A percentile compares a stretch with the other conserved stretches of the same genome.
Evolutionary conservation across 352 stramenopile genomes (phyloP).

Genomic region (Globisporangium cystogenes): DNA sequence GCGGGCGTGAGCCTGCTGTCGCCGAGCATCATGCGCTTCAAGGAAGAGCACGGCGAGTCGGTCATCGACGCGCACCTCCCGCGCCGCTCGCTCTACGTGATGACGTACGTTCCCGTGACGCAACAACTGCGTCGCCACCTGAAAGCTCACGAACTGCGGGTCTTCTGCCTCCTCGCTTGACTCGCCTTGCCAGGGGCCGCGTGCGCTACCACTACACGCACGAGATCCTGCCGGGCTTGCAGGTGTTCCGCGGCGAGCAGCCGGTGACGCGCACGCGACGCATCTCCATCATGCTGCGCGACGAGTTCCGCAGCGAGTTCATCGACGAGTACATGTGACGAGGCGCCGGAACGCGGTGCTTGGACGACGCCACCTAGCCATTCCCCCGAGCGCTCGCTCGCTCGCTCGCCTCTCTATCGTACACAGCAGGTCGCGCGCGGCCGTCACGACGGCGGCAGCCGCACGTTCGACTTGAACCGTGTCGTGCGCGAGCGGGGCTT

Average conservation of each 20-base stretch:
- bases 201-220: slow-evolving; percentile 86
- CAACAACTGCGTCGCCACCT: too few species aligned
- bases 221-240: slow-evolving; percentile 66
- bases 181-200: slow-evolving; percentile 40
- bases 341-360: too few species aligned
- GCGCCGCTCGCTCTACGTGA: slow-evolving; percentile 83
- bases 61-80: slow-evolving; percentile 60
- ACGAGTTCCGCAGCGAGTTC: slow-evolving; percentile 32
- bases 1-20: slow-evolving; percentile 73
- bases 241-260: slow-evolving; percentile 42
- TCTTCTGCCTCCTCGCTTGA: neutral
- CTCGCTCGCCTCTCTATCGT: slow-evolving; percentile 13
- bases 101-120: slow-evolving; percentile 49
- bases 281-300: slow-evolving; percentile 78
- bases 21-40: slow-evolving; percentile 80
- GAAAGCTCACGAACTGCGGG: too few species aligned
- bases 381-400: too few species aligned
- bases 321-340: slow-evolving; percentile 6
- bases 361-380: too few species aligned
- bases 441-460: slow-evolving; percentile 26
- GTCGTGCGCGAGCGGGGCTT: slow-evolving; percentile 37
- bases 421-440: slow-evolving; percentile 2
- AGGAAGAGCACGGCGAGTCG: slow-evolving; percentile 71
- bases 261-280: slow-evolving; percentile 57
- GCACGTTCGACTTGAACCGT: slow-evolving; percentile 66